Base-by-base conservation (phyloP, 2,329 filamentous ascomycete species). In the Ophiostoma populinum region DNA sequence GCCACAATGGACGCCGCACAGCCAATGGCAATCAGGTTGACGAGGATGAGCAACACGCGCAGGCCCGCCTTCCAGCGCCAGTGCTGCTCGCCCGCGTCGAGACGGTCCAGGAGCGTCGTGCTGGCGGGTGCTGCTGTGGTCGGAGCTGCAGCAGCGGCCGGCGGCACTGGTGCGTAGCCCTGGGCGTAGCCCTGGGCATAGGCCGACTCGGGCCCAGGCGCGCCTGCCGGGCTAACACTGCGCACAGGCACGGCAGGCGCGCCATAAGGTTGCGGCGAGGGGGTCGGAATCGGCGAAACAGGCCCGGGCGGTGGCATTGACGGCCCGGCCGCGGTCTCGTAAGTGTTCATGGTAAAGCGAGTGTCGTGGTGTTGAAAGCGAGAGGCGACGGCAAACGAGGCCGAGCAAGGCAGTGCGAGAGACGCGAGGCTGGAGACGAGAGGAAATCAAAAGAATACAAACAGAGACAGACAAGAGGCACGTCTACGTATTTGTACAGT, bases 41-140 rank as follows among this genome's bases (percentile, higher is more conserved):
- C 5, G 10, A 40, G 11, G 26, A 31, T 27, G 9, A 41, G 5
- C 3, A 40, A 2, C 11, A 34, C 7, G 21, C 41, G 38, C 32
- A 42, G 17, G 20, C 30, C 13, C 10, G 30, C 10, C 34, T 42
- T 42, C 31, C 33, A 36, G 32, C 16, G 22, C 38, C 38, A 40
- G 21, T 28, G 16, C 17, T 31, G 18, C 21, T 42, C 40, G 32
- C 28, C 32, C 18, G 19, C 40, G 20, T 27, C 29, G 25, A 42
- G 22, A 20, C 31, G 35, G 24, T 42, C 35, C 9, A 7, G 3
- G 6, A 35, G 31, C 4, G 35, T 37, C 29, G 34, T 40, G 19
- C 31, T 27, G 15, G 22, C 24, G 2, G 32, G 19, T 1, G 22
- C 13, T 6, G 8, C 11, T 3, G 15, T 18, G 12, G 36, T 18